phyloP scores from a whole-genome alignment of 2,329 filamentous ascomycete species.

The Claviceps lovelessii region DNA sequence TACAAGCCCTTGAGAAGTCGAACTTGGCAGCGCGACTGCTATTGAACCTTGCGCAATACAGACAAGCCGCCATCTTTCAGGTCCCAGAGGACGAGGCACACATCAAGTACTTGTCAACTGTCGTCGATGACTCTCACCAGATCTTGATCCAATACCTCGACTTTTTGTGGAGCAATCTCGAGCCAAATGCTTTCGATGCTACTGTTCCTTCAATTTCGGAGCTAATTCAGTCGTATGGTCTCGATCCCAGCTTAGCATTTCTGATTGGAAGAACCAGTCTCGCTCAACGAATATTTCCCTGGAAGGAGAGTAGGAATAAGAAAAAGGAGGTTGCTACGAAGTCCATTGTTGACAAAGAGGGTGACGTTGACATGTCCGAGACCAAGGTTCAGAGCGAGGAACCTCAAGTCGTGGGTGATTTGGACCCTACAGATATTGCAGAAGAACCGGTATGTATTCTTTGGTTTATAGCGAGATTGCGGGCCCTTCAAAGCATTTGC shows the following conservation, averaged over 20 bases:
- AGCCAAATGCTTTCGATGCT: slow-evolving; percentile 60
- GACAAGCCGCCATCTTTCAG: slow-evolving; percentile 71
- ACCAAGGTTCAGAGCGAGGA: slow-evolving; percentile 16
- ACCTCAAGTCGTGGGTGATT: slow-evolving; percentile 13
- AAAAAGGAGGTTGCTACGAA: slow-evolving; percentile 15
- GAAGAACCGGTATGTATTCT: slow-evolving; percentile 19
- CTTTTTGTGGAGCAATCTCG: slow-evolving; percentile 66
- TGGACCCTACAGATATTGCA: slow-evolving; percentile 12
- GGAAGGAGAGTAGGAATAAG: slow-evolving; percentile 19
- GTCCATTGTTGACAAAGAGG: slow-evolving; percentile 33
- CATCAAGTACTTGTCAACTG: slow-evolving; percentile 75
- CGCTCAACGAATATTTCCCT: slow-evolving; percentile 43
- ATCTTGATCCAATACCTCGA: slow-evolving; percentile 82
- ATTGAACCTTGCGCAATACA: slow-evolving; percentile 81
- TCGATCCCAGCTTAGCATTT: slow-evolving; percentile 73
- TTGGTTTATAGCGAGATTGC: background rate
- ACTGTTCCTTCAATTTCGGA: slow-evolving; percentile 61
- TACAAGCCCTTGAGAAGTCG: slow-evolving; percentile 64
- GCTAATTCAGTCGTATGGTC: slow-evolving; percentile 62
- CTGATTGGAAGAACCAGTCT: slow-evolving; percentile 66
- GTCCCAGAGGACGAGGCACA: slow-evolving; percentile 59
- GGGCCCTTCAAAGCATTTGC: slow-evolving; percentile 7
- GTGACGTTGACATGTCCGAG: slow-evolving; percentile 40
- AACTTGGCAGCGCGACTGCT: slow-evolving; percentile 69
- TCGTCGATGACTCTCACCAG: slow-evolving; percentile 80